Conservation (phyloP, 805 yeast genomes). For the Wickerhamomyces alni region DNA sequence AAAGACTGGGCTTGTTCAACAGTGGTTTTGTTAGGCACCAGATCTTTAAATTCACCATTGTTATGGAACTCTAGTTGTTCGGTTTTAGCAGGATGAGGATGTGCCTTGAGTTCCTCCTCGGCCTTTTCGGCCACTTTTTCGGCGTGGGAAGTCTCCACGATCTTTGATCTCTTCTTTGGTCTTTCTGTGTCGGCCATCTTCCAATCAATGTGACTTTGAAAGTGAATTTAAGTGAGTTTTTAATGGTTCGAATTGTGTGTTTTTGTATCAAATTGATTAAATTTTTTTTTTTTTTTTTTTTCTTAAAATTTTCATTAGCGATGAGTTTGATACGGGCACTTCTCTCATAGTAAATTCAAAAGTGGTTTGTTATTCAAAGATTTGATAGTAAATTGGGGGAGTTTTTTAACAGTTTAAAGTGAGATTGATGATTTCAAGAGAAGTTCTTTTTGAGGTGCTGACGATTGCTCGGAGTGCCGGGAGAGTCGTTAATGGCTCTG, state of each 20-base stretch:
- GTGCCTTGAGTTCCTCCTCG: slow-evolving; percentile 43
- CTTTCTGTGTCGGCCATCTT: slow-evolving; percentile 26
- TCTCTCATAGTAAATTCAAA: too few species aligned
- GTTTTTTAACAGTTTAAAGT: too few species aligned
- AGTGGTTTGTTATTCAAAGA: too few species aligned
- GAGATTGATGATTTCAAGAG: slow-evolving; percentile 14
- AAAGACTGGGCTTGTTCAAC: slow-evolving; percentile 53
- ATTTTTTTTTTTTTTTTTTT: background rate
- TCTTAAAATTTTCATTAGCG: background rate
- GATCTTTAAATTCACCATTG: slow-evolving; percentile 54
- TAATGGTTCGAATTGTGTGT: too few species aligned
- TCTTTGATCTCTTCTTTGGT: slow-evolving; percentile 44
- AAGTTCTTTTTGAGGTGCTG: slow-evolving; percentile 13
- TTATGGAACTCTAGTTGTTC: slow-evolving; percentile 48
- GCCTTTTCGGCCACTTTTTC: slow-evolving; percentile 65
- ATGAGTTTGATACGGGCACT: background rate
- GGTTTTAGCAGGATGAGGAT: slow-evolving; percentile 37
- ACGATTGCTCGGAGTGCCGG: slow-evolving; percentile 14
- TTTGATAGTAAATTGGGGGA: too few species aligned
- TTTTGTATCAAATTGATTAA: too few species aligned
- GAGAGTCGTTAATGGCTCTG: slow-evolving; percentile 10
- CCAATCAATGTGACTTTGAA: too few species aligned
- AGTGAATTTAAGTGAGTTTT: too few species aligned
- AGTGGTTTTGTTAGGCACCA: slow-evolving; percentile 59
- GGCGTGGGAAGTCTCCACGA: slow-evolving; percentile 46